phyloP scores from a whole-genome alignment of 345 rosid species.

The Hirschfeldia incana region DNA sequence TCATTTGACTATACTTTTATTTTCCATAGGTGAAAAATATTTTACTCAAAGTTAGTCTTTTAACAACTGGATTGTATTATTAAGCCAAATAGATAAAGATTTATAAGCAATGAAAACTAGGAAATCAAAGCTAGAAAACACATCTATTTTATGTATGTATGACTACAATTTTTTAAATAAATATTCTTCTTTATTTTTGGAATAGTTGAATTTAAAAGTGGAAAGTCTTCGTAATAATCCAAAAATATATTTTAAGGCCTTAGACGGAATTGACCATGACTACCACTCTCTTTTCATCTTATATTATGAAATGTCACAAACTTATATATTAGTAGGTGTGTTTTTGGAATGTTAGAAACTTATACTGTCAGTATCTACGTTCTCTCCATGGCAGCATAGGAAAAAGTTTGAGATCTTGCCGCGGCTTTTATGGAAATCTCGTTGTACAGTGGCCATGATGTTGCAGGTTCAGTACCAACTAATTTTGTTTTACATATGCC shows the following conservation, averaged over 20 bases:
- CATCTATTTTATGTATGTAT: not conserved
- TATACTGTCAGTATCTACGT: not conserved
- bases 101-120: not conserved
- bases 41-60: not conserved
- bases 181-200: not conserved
- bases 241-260: not conserved
- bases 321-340: not conserved
- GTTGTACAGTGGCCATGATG: slow-evolving; percentile 29
- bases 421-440: slow-evolving; percentile 47
- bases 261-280: not conserved
- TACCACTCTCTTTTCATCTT: not conserved
- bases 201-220: not conserved
- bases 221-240: not conserved
- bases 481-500: slow-evolving; percentile 1
- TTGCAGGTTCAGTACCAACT: slow-evolving; percentile 40
- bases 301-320: not conserved
- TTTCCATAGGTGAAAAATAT: not conserved
- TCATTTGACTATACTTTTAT: not conserved
- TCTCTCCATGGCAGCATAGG: slow-evolving; percentile 38
- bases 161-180: not conserved
- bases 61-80: not conserved
- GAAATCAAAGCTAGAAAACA: not conserved
- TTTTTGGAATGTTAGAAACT: not conserved
- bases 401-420: slow-evolving; percentile 38
- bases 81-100: not conserved